These are phyloP conservation scores for Phaeomoniella chlamydospora DNA, from an alignment of 2,329 filamentous ascomycete species.

Conservation along the genomic window DNA sequence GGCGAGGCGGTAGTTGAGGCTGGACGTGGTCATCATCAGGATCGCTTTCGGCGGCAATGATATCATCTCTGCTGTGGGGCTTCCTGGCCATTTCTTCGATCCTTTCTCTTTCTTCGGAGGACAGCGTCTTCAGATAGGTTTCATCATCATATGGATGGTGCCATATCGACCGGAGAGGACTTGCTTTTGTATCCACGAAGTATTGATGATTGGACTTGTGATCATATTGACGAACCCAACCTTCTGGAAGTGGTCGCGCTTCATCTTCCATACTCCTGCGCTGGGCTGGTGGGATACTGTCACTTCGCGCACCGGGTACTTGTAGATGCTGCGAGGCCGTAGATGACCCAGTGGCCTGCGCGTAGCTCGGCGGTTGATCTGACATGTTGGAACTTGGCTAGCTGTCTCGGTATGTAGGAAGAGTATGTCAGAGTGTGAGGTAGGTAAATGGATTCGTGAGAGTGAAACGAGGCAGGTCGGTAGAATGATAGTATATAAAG, in stretches of 20 bases:
- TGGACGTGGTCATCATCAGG: conserved; percentile 24
- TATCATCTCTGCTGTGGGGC: conserved; percentile 20
- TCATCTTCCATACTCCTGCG: conserved; percentile 51
- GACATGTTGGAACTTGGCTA: not conserved
- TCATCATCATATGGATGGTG: conserved; percentile 48
- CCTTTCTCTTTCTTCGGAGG: conserved; percentile 32
- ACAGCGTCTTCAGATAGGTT: conserved; percentile 33
- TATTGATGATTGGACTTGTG: conserved; percentile 40
- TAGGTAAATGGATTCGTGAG: conserved; percentile 10
- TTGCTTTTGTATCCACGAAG: conserved; percentile 43
- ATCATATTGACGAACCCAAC: conserved; percentile 46
- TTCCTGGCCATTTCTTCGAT: conserved; percentile 21
- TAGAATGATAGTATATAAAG: no score
- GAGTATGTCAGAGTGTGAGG: conserved; percentile 12
- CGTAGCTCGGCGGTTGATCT: conserved; percentile 22
- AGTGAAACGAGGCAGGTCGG: no score
- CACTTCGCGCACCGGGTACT: conserved; percentile 21
- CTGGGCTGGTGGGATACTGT: conserved; percentile 37
- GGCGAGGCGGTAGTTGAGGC: conserved; percentile 4
- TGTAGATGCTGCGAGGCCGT: conserved; percentile 9
- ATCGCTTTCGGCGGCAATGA: conserved; percentile 27
- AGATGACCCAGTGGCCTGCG: conserved; percentile 13
- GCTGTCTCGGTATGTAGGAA: conserved; percentile 2
- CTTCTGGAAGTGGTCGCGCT: conserved; percentile 34
- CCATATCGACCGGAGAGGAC: conserved; percentile 45